A percentile compares a stretch with the other conserved stretches of the same genome.
These are phyloP conservation scores for Zymoseptoria tritici DNA, from an alignment of 2,329 filamentous ascomycete genomes.

Conservation along the genomic window DNA sequence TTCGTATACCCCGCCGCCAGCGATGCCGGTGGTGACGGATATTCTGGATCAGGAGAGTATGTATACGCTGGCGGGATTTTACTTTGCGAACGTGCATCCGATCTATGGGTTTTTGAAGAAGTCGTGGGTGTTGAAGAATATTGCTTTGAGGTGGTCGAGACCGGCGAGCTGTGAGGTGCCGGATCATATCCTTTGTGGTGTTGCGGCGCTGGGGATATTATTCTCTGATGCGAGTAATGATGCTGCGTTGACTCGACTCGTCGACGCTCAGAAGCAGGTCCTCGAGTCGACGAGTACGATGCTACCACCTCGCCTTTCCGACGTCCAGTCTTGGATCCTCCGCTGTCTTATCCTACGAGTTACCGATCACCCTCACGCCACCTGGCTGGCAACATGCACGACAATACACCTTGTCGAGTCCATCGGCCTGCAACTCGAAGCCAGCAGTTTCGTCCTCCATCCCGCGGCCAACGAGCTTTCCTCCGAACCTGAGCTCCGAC, in stretches of 20 bases:
- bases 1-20: slow-evolving; percentile 12
- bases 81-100: slow-evolving; percentile 48
- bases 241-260: slow-evolving; percentile 16
- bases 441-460: slow-evolving; percentile 22
- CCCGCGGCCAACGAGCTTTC: slow-evolving; percentile 16
- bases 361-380: slow-evolving; percentile 46
- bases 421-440: slow-evolving; percentile 41
- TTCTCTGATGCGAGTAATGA: slow-evolving; percentile 36
- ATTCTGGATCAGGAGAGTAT: slow-evolving; percentile 45
- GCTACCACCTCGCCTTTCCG: slow-evolving; percentile 33
- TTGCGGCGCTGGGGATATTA: slow-evolving; percentile 48
- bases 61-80: slow-evolving; percentile 39
- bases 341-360: slow-evolving; percentile 48
- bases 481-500: slow-evolving; percentile 22
- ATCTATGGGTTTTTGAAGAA: slow-evolving; percentile 47
- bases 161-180: slow-evolving; percentile 20
- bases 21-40: slow-evolving; percentile 33
- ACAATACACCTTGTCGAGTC: slow-evolving; percentile 54
- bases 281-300: slow-evolving; percentile 36
- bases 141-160: slow-evolving; percentile 20
- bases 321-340: slow-evolving; percentile 47
- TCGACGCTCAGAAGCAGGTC: slow-evolving; percentile 36
- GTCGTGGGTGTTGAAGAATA: slow-evolving; percentile 19
- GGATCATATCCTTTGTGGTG: slow-evolving; percentile 42
- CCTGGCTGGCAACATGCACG: slow-evolving; percentile 52